phyloP scores from a whole-genome alignment of 805 yeast genomes.

The Candida namnaoensis region DNA sequence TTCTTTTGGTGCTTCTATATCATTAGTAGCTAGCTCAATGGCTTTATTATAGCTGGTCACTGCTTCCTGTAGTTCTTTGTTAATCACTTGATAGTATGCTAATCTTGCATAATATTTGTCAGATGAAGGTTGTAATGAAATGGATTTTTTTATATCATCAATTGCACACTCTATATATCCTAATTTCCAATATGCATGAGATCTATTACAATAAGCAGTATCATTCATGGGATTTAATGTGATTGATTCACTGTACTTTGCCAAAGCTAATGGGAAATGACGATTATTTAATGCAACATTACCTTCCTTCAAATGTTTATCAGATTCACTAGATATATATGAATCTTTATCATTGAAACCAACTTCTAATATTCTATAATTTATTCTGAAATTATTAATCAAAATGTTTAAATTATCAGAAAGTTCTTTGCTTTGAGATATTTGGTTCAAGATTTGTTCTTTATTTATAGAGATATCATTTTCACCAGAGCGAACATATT shows the following conservation, averaged over 20 bases:
- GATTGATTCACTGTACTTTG: no score
- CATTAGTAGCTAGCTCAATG: conserved; percentile 11
- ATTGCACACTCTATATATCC: conserved; percentile 21
- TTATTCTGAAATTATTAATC: not conserved
- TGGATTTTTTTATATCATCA: conserved; percentile 23
- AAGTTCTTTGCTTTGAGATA: not conserved
- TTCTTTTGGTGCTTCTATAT: no score
- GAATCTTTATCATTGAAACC: not conserved
- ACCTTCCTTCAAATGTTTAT: conserved; percentile 6
- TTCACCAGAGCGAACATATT: no score
- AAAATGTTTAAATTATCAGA: not conserved
- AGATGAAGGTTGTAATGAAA: conserved; percentile 22
- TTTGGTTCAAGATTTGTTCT: no score
- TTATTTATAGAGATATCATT: no score
- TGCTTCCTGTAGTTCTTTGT: conserved; percentile 27
- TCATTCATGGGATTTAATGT: no score
- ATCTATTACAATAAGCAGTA: conserved; percentile 8
- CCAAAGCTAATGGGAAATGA: no score
- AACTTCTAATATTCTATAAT: not conserved
- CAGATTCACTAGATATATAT: not conserved
- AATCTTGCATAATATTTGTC: conserved; percentile 31
- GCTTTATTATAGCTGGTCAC: conserved; percentile 27
- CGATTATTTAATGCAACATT: conserved; percentile 4
- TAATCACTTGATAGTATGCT: conserved; percentile 24
- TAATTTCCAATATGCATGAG: conserved; percentile 10